Evolutionary conservation across 2,329 filamentous ascomycete genomes (phyloP).

Genomic region (Xylariomycetidae sp.): DNA sequence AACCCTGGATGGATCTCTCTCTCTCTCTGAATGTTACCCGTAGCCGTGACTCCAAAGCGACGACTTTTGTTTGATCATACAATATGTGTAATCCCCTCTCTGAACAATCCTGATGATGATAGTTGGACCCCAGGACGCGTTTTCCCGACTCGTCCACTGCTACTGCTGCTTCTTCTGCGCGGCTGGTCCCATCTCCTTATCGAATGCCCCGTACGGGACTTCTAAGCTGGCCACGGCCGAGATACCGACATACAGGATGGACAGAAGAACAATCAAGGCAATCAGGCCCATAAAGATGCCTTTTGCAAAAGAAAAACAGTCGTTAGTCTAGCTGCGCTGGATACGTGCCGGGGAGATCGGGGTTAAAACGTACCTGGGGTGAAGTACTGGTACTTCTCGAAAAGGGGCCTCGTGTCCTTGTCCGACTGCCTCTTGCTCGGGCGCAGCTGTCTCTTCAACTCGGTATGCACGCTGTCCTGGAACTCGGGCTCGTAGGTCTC

Average conservation of each 20-base stretch:
- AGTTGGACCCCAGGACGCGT: too few relatives aligned
- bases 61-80: conserved; percentile 16
- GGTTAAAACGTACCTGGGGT: conserved; percentile 63
- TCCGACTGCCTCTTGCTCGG: conserved; percentile 31
- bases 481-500: conserved; percentile 63
- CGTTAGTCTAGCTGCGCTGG: too few relatives aligned
- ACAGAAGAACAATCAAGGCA: conserved; percentile 64
- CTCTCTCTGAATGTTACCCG: conserved; percentile 16
- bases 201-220: conserved; percentile 91
- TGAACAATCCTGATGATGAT: too few relatives aligned
- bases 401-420: conserved; percentile 55
- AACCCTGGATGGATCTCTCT: too few relatives aligned
- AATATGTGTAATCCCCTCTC: too few relatives aligned
- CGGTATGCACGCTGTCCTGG: conserved; percentile 59
- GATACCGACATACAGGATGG: conserved; percentile 75
- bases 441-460: conserved; percentile 60
- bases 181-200: conserved; percentile 89
- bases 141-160: too few relatives aligned
- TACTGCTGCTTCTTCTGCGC: conserved; percentile 76
- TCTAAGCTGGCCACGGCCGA: conserved; percentile 73
- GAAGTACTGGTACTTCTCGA: conserved; percentile 93
- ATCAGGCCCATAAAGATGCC: conserved; percentile 86
- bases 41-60: conserved; percentile 15
- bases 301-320: too few relatives aligned
- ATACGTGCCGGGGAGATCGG: too few relatives aligned